These are phyloP conservation scores for Shiraia bambusicola DNA, from an alignment of 2,329 filamentous ascomycete genomes.

Conservation along the genomic window DNA sequence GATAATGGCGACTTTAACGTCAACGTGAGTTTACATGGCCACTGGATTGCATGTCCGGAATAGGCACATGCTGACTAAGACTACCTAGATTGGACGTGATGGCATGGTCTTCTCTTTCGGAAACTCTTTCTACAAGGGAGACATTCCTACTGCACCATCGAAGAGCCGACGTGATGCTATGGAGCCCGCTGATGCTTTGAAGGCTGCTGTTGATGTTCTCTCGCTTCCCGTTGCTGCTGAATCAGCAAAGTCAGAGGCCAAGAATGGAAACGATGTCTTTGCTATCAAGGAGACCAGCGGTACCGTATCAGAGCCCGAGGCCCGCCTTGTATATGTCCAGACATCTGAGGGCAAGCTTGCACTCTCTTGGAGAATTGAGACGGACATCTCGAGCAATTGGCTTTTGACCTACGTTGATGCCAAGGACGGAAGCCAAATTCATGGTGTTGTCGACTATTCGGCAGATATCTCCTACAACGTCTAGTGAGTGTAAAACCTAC, in stretches of 20 bases:
- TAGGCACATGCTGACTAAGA: slow-evolving; percentile 1
- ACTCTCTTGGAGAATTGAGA: slow-evolving; percentile 61
- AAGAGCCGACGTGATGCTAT: slow-evolving; percentile 47
- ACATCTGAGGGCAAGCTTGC: slow-evolving; percentile 51
- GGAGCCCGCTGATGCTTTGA: slow-evolving; percentile 49
- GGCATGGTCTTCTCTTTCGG: slow-evolving; percentile 61
- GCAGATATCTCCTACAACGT: slow-evolving; percentile 59
- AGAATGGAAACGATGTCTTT: slow-evolving; percentile 42
- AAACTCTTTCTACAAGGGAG: slow-evolving; percentile 52
- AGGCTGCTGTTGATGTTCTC: slow-evolving; percentile 45
- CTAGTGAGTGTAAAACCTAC: slow-evolving; percentile 42
- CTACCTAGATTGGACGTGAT: slow-evolving; percentile 54
- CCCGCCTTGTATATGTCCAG: slow-evolving; percentile 58
- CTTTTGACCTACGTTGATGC: slow-evolving; percentile 61
- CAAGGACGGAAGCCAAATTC: slow-evolving; percentile 48
- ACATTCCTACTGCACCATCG: slow-evolving; percentile 42
- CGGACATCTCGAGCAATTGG: slow-evolving; percentile 59
- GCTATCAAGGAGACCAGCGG: slow-evolving; percentile 54
- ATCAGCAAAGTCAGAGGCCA: slow-evolving; percentile 45
- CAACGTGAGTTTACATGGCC: slow-evolving; percentile 59
- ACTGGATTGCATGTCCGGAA: not conserved
- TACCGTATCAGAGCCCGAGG: slow-evolving; percentile 55
- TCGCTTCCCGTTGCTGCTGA: slow-evolving; percentile 47
- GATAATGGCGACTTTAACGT: slow-evolving; percentile 64
- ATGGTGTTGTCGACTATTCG: slow-evolving; percentile 60